Evolutionary conservation across 2,329 filamentous ascomycete genomes (phyloP), one percentile per base, ranked within the genome.

Genomic region (Penicillium sp.): DNA sequence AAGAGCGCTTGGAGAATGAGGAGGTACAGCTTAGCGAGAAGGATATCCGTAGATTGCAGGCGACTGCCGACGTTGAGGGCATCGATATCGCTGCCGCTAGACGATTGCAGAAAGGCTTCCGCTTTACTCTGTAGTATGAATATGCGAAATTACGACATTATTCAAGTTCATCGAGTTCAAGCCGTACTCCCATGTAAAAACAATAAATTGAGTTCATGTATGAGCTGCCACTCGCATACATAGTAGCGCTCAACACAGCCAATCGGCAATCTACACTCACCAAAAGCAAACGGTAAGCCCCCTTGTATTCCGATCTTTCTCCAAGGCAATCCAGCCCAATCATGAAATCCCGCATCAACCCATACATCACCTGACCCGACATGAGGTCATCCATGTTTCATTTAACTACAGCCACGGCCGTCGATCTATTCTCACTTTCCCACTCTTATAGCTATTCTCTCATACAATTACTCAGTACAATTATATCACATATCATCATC

Each of bases 81-180:
- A 76, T 83, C 41, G 75, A 78, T 55, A 58, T 83, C 53, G 77
- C 73, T 0, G 74, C 76, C 10, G 81, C 81, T 34, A 73, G 81
- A 49, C 67, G 69, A 46, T 56, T 82, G 68, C 81, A 83, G 67
- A 81, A 80, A 69, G 81, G 81, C 1, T 84, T 82, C 67, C 70
- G 82, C 31, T 84, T 79, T 61, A 73, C 79, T 58, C 68, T 80
- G 49, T 81, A 57, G 48, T 41, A 6, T 7, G 5, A 40, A 31
- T 14, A 6, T 39, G 22, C 16, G 24, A 14, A 18, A 34, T 34
- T 18, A 18, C 18, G 18, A 10, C 13, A 27, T 6, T 27, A 27
- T 27, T 27, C 24, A 5, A 27, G 24, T 27, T 27, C 24, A 27
- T 27, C 24, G 5, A 27, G 1, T 27, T 8, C 24, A 6, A 2